Conservation (phyloP, 2,329 filamentous ascomycete species). For the Fusarium algeriense region DNA sequence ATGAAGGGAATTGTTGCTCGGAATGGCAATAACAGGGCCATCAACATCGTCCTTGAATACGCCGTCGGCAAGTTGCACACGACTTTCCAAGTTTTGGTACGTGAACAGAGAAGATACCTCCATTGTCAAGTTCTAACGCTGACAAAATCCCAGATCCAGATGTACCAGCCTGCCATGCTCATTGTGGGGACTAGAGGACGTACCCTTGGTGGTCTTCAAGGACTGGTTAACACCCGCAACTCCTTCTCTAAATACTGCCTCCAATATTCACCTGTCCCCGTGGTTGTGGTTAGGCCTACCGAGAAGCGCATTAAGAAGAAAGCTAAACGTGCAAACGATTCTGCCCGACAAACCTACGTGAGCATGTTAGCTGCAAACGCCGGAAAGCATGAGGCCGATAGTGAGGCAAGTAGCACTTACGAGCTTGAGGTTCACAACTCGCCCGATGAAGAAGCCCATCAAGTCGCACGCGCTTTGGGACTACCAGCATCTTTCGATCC, state of each 20-base stretch:
- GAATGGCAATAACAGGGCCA: slow-evolving; percentile 82
- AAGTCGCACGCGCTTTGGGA: slow-evolving; percentile 72
- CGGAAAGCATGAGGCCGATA: slow-evolving; percentile 70
- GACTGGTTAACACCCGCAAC: slow-evolving; percentile 80
- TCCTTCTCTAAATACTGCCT: slow-evolving; percentile 95
- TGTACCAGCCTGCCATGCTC: slow-evolving; percentile 91
- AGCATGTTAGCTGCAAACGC: slow-evolving; percentile 77
- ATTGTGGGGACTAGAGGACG: slow-evolving; percentile 90
- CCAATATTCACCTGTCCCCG: slow-evolving; percentile 91
- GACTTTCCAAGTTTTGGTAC: slow-evolving; percentile 89
- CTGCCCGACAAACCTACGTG: slow-evolving; percentile 79
- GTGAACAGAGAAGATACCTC: slow-evolving; percentile 41
- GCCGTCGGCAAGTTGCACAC: slow-evolving; percentile 90
- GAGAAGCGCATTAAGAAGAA: slow-evolving; percentile 93
- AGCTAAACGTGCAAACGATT: slow-evolving; percentile 83
- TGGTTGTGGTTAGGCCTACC: slow-evolving; percentile 89
- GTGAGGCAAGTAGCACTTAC: slow-evolving; percentile 64
- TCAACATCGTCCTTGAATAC: slow-evolving; percentile 88
- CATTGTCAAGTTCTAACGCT: neutral
- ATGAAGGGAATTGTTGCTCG: slow-evolving; percentile 82
- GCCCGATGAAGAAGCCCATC: slow-evolving; percentile 72
- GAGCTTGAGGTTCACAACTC: slow-evolving; percentile 67
- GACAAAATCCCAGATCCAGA: slow-evolving; percentile 74
- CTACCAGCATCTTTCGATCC: slow-evolving; percentile 73
- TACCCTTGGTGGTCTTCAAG: slow-evolving; percentile 86